A percentile compares a stretch with the other conserved stretches of the same genome.
Conservation (phyloP, 2,329 filamentous ascomycete genomes). For the Neurospora sp. region DNA sequence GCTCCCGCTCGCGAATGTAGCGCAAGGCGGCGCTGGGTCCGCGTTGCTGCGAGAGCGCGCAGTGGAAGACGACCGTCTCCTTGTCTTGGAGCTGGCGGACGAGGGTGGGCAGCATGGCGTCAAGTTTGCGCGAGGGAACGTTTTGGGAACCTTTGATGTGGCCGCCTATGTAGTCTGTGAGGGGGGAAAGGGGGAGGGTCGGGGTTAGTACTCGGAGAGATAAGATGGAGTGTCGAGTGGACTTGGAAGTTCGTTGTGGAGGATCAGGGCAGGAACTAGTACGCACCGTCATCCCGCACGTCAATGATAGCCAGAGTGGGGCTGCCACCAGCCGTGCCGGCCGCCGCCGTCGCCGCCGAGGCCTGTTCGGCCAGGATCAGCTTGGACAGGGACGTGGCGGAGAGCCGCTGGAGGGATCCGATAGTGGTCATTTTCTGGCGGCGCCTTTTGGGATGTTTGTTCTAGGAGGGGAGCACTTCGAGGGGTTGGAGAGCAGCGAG, state of each 20-base stretch:
- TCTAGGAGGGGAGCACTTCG: background rate
- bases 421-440: constrained; percentile 40
- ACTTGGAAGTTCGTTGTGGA: background rate
- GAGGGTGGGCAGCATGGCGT: constrained; percentile 72
- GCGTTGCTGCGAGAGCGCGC: constrained; percentile 80
- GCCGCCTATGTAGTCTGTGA: constrained; percentile 73
- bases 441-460: background rate
- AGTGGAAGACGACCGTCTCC: constrained; percentile 87
- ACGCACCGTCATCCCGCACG: constrained; percentile 70
- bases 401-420: constrained; percentile 54
- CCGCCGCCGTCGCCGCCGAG: background rate
- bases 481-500: no score
- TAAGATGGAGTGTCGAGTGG: background rate
- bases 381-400: constrained; percentile 56
- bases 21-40: constrained; percentile 75
- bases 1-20: constrained; percentile 64
- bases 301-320: constrained; percentile 66
- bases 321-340: constrained; percentile 20
- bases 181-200: background rate
- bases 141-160: constrained; percentile 74
- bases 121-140: constrained; percentile 62
- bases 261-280: background rate
- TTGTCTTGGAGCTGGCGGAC: constrained; percentile 66
- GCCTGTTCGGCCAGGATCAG: constrained; percentile 45
- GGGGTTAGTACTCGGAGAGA: background rate